These are phyloP conservation scores for Schizosaccharomyces octosporus DNA, from an alignment of 805 yeast genomes.

Conservation along the genomic window DNA sequence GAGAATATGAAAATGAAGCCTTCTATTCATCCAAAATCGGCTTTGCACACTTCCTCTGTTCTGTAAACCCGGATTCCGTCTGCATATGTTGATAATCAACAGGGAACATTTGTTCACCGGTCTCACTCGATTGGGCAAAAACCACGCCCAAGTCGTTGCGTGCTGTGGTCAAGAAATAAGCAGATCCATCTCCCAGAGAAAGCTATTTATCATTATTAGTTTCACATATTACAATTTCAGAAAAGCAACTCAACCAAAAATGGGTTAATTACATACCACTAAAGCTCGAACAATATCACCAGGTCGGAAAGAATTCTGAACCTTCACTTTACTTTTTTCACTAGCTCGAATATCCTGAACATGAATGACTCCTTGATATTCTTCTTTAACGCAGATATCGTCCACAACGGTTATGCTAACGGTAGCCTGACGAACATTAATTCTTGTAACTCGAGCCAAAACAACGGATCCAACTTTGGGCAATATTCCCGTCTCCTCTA, in stretches of 20 bases:
- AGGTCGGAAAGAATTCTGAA: slow-evolving; percentile 59
- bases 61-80: slow-evolving; percentile 46
- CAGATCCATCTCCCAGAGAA: slow-evolving; percentile 81
- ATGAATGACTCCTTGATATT: slow-evolving; percentile 10
- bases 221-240: not conserved
- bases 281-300: slow-evolving; percentile 75
- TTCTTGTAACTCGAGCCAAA: slow-evolving; percentile 43
- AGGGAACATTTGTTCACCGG: slow-evolving; percentile 62
- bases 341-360: slow-evolving; percentile 74
- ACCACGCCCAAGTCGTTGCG: slow-evolving; percentile 82
- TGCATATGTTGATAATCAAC: slow-evolving; percentile 92
- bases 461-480: slow-evolving; percentile 76
- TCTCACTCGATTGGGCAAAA: slow-evolving; percentile 47
- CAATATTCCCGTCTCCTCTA: slow-evolving; percentile 12
- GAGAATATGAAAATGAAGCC: not conserved
- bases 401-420: slow-evolving; percentile 57
- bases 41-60: slow-evolving; percentile 75
- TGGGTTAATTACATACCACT: slow-evolving; percentile 17
- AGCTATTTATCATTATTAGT: slow-evolving; percentile 9
- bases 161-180: slow-evolving; percentile 74
- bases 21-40: slow-evolving; percentile 18
- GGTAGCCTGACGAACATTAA: slow-evolving; percentile 43
- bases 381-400: slow-evolving; percentile 13
- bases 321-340: slow-evolving; percentile 65
- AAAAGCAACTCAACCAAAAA: slow-evolving; percentile 9